phyloP scores from a whole-genome alignment of 225 moss, liverwort and hornwort genomes.

The Straminergon stramineum region DNA sequence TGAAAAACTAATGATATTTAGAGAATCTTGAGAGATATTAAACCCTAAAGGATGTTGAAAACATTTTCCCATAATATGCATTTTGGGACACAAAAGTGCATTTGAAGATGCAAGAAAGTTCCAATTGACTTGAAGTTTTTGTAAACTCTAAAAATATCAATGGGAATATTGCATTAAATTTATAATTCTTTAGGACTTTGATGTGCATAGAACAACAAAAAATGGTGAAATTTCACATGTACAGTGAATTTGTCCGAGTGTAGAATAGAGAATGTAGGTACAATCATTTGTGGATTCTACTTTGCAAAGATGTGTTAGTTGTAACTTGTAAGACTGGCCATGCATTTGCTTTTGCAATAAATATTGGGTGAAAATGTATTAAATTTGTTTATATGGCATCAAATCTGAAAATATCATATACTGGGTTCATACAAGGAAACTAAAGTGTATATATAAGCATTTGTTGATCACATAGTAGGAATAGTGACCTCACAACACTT shows the following conservation, averaged over 20 bases:
- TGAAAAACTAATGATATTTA: neutral
- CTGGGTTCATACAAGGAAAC: neutral
- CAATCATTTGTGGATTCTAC: neutral
- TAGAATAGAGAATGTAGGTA: neutral
- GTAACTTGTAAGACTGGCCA: neutral
- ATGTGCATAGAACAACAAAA: neutral
- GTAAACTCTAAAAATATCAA: neutral
- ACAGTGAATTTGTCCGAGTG: fast-evolving
- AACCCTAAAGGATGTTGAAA: neutral
- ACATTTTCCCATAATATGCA: neutral
- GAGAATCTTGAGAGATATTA: neutral
- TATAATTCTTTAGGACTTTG: neutral
- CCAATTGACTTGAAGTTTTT: neutral
- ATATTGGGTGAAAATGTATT: neutral
- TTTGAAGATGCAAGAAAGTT: neutral
- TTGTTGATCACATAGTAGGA: neutral
- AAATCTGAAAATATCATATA: neutral
- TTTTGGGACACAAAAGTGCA: neutral
- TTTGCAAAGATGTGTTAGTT: neutral
- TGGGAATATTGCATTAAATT: neutral
- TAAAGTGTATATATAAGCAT: neutral
- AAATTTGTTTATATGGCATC: neutral
- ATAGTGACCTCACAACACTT: neutral
- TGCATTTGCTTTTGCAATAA: neutral
- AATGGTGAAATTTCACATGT: neutral